Conservation (phyloP, 208 protist species). For the Porcisia hertigi region DNA sequence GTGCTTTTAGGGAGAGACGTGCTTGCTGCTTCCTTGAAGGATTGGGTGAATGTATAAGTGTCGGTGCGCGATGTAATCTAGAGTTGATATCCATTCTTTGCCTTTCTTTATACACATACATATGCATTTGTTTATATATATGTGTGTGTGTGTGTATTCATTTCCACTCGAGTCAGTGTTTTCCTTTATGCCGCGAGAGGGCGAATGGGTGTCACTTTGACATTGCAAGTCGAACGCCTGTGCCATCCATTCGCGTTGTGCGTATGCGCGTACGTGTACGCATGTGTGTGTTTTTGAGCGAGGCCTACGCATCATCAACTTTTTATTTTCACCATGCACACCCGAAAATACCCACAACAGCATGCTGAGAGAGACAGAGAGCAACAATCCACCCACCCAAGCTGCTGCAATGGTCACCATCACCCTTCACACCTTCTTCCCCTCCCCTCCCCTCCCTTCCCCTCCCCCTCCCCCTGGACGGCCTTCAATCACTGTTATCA, state of each 20-base stretch:
- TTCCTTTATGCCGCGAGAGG: background rate
- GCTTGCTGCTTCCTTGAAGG: background rate
- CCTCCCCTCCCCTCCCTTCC: too few species aligned
- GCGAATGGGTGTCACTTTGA: background rate
- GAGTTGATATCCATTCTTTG: background rate
- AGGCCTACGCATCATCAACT: background rate
- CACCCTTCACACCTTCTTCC: too few species aligned
- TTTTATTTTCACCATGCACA: background rate
- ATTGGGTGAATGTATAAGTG: background rate
- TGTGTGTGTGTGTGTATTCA: background rate
- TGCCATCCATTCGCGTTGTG: background rate
- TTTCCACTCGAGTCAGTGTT: too few species aligned
- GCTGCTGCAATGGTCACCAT: background rate
- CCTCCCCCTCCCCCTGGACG: too few species aligned
- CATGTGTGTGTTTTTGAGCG: too few species aligned
- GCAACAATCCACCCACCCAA: background rate
- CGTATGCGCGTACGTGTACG: too few species aligned
- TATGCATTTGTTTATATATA: too few species aligned
- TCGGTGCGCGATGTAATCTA: background rate
- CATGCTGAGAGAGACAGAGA: background rate
- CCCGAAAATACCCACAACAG: background rate
- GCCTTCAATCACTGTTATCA: background rate
- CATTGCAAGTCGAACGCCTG: background rate
- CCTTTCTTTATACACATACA: background rate
- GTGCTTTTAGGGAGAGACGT: slow-evolving; percentile 26